Evolutionary conservation across 169 alveolate genomes (phyloP), one percentile per base, ranked within the genome.

Genomic region (Plasmodium adleri): DNA sequence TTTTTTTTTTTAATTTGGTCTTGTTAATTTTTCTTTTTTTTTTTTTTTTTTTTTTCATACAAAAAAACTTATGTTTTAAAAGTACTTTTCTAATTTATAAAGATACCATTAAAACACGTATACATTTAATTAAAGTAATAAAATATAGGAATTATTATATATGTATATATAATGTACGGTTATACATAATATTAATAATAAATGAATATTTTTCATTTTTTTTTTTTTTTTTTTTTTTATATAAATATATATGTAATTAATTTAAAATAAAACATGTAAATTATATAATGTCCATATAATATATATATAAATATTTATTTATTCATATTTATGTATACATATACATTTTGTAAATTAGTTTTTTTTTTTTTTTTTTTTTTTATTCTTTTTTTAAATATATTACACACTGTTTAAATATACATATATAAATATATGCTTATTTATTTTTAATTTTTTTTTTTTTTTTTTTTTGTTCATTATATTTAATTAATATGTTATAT

Each of bases 151-250:
- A 56, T 26, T 13, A 56, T 28, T 49, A 7, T 28, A 28, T 28
- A 28, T 28, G n/a, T n/a, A n/a, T n/a, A n/a, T n/a, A 28, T 28
- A 39, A 17, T 67, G 26, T 22, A 63, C 88, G 70, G 74, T 50
- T 50, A 67, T 28, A 28, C 43, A 28, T 28, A 28, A 28, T 28
- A 28, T 28, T 28, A 28, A 28, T 28, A 76, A 63, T 15, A 28
- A 22, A 67, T 71, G 67, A 49, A 63, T 67, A 32, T 76, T 39
- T 63, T 75, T 54, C 73, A 62, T 75, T 47, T 63, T 76, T 70
- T 70, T 49, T 50, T 2, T 50, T 50, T 60, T 60, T 20, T 60
- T 60, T 60, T n/a, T 60, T 60, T 17, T 20, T 58, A n/a, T 5
- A 12, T 56, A 59, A 15, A 60, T 60, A 60, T 22, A 15, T 52